Percentiles rank a stretch among this genome's conserved stretches.
These are phyloP conservation scores for Wallemia mellicola DNA, from an alignment of 1,284 basidiomycete species.

Conservation along the genomic window DNA sequence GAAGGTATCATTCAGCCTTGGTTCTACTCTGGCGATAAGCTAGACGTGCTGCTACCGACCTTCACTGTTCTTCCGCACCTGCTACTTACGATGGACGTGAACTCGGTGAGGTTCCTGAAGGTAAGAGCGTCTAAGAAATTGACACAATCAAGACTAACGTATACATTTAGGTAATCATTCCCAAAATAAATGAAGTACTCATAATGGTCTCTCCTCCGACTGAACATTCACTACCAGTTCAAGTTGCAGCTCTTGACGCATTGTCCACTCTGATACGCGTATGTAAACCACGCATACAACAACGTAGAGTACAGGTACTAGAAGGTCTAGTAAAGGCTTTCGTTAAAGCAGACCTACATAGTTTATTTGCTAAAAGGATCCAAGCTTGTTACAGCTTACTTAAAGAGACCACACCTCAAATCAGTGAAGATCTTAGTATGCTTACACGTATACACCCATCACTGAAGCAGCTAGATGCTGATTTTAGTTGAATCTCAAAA, in stretches of 20 bases:
- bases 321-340: not conserved
- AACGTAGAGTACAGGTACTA: not conserved
- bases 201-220: not conserved
- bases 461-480: not conserved
- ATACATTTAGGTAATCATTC: not conserved
- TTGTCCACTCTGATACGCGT: not conserved
- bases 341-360: not conserved
- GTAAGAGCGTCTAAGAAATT: not conserved
- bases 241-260: not conserved
- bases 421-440: not conserved
- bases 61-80: not conserved
- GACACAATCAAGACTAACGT: not conserved
- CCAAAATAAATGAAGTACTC: not conserved
- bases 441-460: not conserved
- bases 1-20: not conserved
- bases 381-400: not conserved
- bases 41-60: not conserved
- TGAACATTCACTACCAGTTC: not conserved
- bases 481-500: not conserved
- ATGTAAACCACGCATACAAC: not conserved
- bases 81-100: not conserved
- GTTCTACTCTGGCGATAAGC: not conserved
- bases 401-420: not conserved
- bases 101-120: not conserved
- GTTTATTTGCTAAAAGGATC: not conserved